These are phyloP conservation scores for Tephrocybe sp. DNA, from an alignment of 768 basidiomycete genomes.

Conservation along the genomic window DNA sequence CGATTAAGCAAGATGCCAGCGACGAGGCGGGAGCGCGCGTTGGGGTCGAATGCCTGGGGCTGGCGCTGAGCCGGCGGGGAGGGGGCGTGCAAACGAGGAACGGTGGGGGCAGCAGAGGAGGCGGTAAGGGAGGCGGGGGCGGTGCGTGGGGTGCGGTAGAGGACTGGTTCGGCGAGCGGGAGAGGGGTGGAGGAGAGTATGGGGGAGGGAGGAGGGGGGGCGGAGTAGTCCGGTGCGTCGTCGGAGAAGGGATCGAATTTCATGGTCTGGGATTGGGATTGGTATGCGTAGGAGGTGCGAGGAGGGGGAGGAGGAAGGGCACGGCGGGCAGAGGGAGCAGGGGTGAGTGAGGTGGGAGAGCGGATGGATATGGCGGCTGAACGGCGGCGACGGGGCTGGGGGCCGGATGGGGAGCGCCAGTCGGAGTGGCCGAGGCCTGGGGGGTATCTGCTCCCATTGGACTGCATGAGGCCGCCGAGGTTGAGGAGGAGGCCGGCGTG, in stretches of 20 bases:
- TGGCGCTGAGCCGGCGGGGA: neutral
- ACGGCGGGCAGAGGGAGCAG: conserved; percentile 5
- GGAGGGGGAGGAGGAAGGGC: conserved; percentile 11
- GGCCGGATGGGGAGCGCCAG: conserved; percentile 10
- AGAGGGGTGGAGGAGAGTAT: neutral
- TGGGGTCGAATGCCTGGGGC: conserved; percentile 11
- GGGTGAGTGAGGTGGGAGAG: conserved; percentile 7
- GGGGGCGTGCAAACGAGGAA: conserved; percentile 3
- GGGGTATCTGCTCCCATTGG: conserved; percentile 18
- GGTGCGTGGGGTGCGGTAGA: conserved; percentile 10
- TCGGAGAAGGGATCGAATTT: conserved; percentile 25
- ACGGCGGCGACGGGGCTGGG: conserved; percentile 3
- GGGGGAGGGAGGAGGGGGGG: neutral
- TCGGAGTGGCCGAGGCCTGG: conserved; percentile 15
- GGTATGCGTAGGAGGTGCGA: conserved; percentile 8
- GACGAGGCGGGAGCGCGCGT: conserved; percentile 48
- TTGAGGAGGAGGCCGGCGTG: conserved; percentile 18
- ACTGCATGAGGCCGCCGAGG: conserved; percentile 18
- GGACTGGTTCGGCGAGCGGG: neutral
- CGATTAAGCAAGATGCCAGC: conserved; percentile 59
- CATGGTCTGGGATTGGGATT: too few relatives aligned
- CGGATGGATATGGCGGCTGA: neutral
- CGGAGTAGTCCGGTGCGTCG: conserved; percentile 9
- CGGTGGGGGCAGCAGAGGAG: neutral
- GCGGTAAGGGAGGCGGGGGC: neutral